Percentiles rank a stretch among this genome's conserved stretches.
These are phyloP conservation scores for Tetrahymena elliotti DNA, from an alignment of 73 alveolate genomes.

Conservation along the genomic window DNA sequence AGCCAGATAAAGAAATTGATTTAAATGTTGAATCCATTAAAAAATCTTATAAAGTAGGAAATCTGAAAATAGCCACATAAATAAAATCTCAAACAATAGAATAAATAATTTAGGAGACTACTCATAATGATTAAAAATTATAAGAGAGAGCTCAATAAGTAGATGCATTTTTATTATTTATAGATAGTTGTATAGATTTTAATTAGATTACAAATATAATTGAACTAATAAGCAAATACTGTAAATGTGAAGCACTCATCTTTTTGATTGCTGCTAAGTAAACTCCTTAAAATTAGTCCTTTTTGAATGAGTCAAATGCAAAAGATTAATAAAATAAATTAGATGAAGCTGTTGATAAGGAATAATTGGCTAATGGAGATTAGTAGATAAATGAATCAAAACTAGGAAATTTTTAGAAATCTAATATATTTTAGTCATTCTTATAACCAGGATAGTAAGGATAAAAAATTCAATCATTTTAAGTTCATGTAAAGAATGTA, in stretches of 20 bases:
- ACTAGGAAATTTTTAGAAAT: no score
- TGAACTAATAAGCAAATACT: neutral
- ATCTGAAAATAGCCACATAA: neutral
- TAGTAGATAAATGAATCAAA: neutral
- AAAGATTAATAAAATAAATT: neutral
- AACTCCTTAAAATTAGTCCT: neutral
- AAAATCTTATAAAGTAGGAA: neutral
- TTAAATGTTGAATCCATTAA: neutral
- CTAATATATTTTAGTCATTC: neutral
- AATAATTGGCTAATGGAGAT: neutral
- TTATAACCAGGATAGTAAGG: neutral
- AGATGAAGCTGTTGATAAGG: neutral
- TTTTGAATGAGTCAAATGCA: neutral
- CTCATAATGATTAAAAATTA: neutral
- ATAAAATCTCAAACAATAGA: neutral
- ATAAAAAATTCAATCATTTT: neutral
- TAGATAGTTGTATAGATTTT: neutral
- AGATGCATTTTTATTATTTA: neutral
- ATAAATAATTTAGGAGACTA: neutral
- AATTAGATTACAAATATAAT: no score
- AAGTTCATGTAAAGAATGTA: no score
- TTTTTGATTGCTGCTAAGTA: neutral
- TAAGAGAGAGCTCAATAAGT: neutral
- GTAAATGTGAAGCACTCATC: neutral
- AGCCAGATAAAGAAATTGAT: neutral